These are phyloP conservation scores for Xylaria polymorpha DNA, from an alignment of 2,329 filamentous ascomycete species.

Conservation along the genomic window DNA sequence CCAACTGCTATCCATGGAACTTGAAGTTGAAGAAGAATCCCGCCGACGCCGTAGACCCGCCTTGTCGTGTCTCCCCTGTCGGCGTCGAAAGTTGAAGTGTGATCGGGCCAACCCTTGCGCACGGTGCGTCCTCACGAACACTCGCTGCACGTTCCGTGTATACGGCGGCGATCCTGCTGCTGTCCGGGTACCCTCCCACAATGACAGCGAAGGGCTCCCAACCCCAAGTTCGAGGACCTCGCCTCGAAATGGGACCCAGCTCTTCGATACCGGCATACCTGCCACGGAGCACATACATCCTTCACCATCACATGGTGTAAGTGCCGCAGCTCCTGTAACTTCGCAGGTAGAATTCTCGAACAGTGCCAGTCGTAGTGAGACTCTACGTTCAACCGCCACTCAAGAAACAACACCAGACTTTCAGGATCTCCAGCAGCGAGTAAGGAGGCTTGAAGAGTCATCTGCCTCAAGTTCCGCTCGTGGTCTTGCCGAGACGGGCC, in stretches of 20 bases:
- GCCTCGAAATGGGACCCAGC: neutral
- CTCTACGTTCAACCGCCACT: constrained; percentile 9
- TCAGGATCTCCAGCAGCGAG: constrained; percentile 38
- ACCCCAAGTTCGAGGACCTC: constrained; percentile 31
- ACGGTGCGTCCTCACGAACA: constrained; percentile 51
- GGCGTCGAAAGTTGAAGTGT: constrained; percentile 60
- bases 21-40: constrained; percentile 39
- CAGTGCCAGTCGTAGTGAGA: neutral
- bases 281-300: neutral
- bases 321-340: neutral
- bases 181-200: constrained; percentile 6
- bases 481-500: constrained; percentile 40
- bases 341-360: neutral
- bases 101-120: constrained; percentile 56
- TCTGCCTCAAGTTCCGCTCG: constrained; percentile 35
- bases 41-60: constrained; percentile 52
- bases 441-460: constrained; percentile 41
- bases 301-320: neutral
- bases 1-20: constrained; percentile 32
- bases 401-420: constrained; percentile 35
- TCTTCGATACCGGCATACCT: neutral
- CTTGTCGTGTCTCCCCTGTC: constrained; percentile 57
- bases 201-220: constrained; percentile 8
- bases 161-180: constrained; percentile 31
- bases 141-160: constrained; percentile 50